phyloP scores from a whole-genome alignment of 805 yeast genomes.

The Lipomyces sp. region DNA sequence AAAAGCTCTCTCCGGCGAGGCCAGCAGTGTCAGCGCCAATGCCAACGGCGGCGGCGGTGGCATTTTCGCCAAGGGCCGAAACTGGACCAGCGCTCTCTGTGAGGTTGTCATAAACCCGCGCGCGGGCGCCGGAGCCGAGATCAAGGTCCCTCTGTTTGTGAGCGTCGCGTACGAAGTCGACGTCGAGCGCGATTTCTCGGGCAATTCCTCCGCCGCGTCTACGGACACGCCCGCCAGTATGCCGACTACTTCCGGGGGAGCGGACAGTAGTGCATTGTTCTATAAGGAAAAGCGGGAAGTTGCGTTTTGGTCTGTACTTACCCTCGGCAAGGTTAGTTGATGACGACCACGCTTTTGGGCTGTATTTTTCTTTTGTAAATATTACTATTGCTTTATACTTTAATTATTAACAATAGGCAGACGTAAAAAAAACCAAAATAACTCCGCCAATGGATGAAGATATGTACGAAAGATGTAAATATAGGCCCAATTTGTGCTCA shows the following conservation, averaged over 20 bases:
- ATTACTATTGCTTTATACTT: no score
- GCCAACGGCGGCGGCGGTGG: constrained; percentile 3
- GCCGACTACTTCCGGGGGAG: no score
- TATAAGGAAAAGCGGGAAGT: constrained; percentile 9
- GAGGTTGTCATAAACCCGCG: constrained; percentile 18
- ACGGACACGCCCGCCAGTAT: no score
- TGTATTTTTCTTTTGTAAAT: no score
- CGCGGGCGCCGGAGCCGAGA: constrained; percentile 2
- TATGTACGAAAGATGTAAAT: no score
- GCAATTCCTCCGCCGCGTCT: neutral
- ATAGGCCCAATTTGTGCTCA: no score
- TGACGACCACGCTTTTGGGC: no score
- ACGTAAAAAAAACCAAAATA: no score
- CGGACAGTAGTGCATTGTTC: neutral
- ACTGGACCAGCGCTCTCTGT: constrained; percentile 24
- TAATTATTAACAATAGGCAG: no score
- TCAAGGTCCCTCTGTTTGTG: constrained; percentile 23
- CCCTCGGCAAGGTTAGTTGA: constrained; percentile 9
- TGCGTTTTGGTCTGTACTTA: constrained; percentile 20
- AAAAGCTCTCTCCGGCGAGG: neutral
- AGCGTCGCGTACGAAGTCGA: constrained; percentile 21
- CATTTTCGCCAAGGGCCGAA: constrained; percentile 19
- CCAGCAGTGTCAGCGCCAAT: neutral
- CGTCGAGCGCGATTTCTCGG: constrained; percentile 1
- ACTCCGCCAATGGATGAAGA: no score